phyloP scores from a whole-genome alignment of 2,329 filamentous ascomycete species.

The Byssothecium circinans region DNA sequence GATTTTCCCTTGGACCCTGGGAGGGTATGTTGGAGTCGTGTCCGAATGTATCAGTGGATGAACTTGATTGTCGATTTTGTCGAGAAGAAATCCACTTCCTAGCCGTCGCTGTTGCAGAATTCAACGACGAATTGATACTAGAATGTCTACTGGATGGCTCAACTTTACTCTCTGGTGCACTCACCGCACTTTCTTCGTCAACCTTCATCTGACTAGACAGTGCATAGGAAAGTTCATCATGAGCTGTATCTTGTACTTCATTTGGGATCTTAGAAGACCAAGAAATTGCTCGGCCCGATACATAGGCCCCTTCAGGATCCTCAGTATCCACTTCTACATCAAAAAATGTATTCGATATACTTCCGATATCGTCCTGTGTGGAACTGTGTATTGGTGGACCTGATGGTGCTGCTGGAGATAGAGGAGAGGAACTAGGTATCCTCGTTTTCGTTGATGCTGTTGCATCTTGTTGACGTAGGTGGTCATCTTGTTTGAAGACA shows the following conservation, averaged over 20 bases:
- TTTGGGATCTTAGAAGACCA: neutral
- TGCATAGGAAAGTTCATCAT: neutral
- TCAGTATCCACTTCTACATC: neutral
- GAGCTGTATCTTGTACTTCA: neutral
- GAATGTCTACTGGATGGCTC: slow-evolving; percentile 19
- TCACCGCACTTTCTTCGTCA: slow-evolving; percentile 17
- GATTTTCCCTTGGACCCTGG: neutral
- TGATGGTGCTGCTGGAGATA: slow-evolving; percentile 55
- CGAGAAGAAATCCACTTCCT: slow-evolving; percentile 61
- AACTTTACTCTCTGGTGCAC: slow-evolving; percentile 22
- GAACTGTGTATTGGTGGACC: slow-evolving; percentile 42
- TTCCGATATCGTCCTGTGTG: neutral
- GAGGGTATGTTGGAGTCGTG: neutral
- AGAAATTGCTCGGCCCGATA: neutral
- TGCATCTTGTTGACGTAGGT: slow-evolving; percentile 64
- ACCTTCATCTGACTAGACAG: neutral
- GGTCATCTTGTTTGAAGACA: slow-evolving; percentile 52
- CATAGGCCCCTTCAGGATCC: neutral
- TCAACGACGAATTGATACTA: slow-evolving; percentile 41
- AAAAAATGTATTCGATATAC: slow-evolving; percentile 9
- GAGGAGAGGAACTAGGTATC: slow-evolving; percentile 62
- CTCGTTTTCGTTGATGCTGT: slow-evolving; percentile 68
- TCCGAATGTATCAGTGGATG: neutral
- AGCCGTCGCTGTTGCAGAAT: slow-evolving; percentile 57
- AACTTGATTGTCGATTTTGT: slow-evolving; percentile 32